Percentiles rank a stretch among this genome's conserved stretches.
Evolutionary conservation across 108 stramenopile species (phyloP).

Genomic region (Heterococcus sp.): DNA sequence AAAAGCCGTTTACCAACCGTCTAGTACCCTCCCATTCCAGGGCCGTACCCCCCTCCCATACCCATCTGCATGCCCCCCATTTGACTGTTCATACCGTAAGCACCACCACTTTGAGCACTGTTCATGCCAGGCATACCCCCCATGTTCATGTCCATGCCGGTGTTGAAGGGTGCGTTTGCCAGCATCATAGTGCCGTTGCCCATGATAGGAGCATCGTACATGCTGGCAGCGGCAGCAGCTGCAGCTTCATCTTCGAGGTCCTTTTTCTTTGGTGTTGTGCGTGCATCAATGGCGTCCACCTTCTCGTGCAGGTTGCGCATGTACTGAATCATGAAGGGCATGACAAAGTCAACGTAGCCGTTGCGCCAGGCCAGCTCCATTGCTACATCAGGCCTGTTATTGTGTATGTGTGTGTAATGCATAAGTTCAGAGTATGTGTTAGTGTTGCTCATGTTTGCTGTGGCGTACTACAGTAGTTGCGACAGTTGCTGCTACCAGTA

Average conservation of each 20-base stretch:
- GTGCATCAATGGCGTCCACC: constrained; percentile 79
- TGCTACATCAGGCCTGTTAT: constrained; percentile 94
- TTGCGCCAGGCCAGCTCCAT: constrained; percentile 98
- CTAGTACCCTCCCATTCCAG: not conserved
- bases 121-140: not conserved
- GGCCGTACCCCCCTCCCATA: constrained; percentile 1
- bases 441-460: no score
- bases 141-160: constrained; percentile 2
- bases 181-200: constrained; percentile 7
- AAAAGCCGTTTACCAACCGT: no score
- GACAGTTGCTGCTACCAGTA: no score
- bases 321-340: constrained; percentile 98
- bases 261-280: constrained; percentile 77
- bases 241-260: constrained; percentile 61
- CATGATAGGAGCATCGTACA: constrained; percentile 12
- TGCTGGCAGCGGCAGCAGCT: constrained; percentile 32
- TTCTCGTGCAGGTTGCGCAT: constrained; percentile 79
- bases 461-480: no score
- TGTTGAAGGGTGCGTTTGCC: constrained; percentile 26
- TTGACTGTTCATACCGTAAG: no score
- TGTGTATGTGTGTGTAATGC: no score
- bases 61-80: constrained; percentile 28
- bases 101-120: not conserved
- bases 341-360: constrained; percentile 91
- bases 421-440: no score